Conservation (phyloP, 768 basidiomycete species). For the Lyophyllum semitale region DNA sequence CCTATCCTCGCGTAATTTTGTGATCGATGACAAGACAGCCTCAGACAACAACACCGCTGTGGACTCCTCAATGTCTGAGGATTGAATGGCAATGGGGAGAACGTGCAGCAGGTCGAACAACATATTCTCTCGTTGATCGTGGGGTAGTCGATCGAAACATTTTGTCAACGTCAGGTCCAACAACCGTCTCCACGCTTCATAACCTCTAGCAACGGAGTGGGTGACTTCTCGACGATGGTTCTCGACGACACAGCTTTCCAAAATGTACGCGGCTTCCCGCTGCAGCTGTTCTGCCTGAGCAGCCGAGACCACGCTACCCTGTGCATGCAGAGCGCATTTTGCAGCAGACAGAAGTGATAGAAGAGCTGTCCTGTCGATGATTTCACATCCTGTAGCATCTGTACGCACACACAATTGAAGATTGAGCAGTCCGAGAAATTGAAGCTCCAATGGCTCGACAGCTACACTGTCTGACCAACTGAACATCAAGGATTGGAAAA, state of each 20-base stretch:
- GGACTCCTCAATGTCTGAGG: constrained; percentile 63
- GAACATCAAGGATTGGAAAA: constrained; percentile 83
- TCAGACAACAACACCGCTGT: constrained; percentile 86
- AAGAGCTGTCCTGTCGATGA: constrained; percentile 76
- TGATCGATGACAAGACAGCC: constrained; percentile 76
- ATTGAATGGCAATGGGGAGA: constrained; percentile 69
- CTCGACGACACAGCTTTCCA: constrained; percentile 84
- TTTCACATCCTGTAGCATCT: constrained; percentile 75
- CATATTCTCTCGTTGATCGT: constrained; percentile 84
- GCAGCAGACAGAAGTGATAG: constrained; percentile 67
- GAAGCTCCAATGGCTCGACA: constrained; percentile 57
- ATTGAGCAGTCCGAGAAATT: constrained; percentile 67
- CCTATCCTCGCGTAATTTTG: constrained; percentile 85
- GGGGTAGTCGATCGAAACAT: constrained; percentile 81
- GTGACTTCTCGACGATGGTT: constrained; percentile 85
- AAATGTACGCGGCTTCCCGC: constrained; percentile 70
- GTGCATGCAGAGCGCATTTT: constrained; percentile 61
- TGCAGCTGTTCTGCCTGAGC: constrained; percentile 67
- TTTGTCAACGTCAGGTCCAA: constrained; percentile 86
- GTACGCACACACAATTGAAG: constrained; percentile 68
- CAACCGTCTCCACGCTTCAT: constrained; percentile 83
- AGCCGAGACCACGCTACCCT: constrained; percentile 64
- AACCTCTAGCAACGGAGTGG: constrained; percentile 67
- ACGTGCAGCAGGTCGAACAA: constrained; percentile 89
- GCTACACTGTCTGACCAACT: constrained; percentile 82